These are phyloP conservation scores for Boletellus deceptivus DNA, from an alignment of 1,284 basidiomycete genomes.

Conservation along the genomic window DNA sequence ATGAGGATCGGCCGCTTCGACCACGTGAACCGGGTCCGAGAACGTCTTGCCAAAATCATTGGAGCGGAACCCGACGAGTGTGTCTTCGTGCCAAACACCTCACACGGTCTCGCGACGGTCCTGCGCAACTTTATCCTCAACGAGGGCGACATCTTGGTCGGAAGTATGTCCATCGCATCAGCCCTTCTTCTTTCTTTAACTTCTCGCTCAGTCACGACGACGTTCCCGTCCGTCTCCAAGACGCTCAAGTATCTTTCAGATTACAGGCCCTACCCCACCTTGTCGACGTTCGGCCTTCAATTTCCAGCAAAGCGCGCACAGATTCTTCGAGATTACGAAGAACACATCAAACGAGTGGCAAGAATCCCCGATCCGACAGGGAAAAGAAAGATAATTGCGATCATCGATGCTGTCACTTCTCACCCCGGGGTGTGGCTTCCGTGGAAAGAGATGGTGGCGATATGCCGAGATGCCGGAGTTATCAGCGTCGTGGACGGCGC, in stretches of 20 bases:
- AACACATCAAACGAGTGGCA: conserved; percentile 35
- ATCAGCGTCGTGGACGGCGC: conserved; percentile 81
- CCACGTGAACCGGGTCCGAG: conserved; percentile 37
- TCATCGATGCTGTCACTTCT: conserved; percentile 78
- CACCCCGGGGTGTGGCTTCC: conserved; percentile 73
- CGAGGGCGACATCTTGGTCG: conserved; percentile 46
- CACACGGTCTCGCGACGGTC: conserved; percentile 66
- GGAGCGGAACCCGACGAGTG: conserved; percentile 60
- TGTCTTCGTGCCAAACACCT: conserved; percentile 66
- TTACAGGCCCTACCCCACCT: conserved; percentile 47
- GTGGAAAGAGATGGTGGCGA: conserved; percentile 73
- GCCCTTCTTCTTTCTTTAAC: not conserved
- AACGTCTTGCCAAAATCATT: conserved; percentile 57
- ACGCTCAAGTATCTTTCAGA: conserved; percentile 64
- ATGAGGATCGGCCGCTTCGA: conserved; percentile 45
- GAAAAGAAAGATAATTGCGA: conserved; percentile 55
- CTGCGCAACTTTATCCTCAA: conserved; percentile 56
- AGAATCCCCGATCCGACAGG: conserved; percentile 23
- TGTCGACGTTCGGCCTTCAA: conserved; percentile 51
- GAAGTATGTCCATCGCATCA: conserved; percentile 23
- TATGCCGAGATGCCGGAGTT: conserved; percentile 69
- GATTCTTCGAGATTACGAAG: conserved; percentile 60
- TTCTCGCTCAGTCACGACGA: conserved; percentile 52
- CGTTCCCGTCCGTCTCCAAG: conserved; percentile 61
- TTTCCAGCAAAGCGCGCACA: conserved; percentile 66